phyloP scores from a whole-genome alignment of 306 rosid species.

The Amphicarpaea edgeworthii region DNA sequence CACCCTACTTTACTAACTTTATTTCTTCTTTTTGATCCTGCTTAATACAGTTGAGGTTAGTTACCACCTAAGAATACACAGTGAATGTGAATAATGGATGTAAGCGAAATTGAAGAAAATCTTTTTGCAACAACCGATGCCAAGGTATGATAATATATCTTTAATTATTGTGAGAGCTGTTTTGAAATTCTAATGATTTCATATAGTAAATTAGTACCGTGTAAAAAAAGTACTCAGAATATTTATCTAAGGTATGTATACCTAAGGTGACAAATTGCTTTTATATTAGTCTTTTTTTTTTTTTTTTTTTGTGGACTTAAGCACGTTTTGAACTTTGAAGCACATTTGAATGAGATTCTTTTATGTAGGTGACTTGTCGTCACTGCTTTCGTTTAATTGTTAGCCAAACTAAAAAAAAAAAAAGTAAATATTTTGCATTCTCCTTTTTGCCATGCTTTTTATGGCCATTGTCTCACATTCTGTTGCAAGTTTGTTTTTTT shows the following conservation, averaged over 20 bases:
- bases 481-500: background rate
- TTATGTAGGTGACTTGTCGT: background rate
- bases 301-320: background rate
- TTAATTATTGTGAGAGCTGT: background rate
- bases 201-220: background rate
- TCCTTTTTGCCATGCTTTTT: conserved; percentile 25
- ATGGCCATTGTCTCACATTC: conserved; percentile 18
- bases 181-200: conserved; percentile 9
- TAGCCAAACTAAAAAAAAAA: conserved; percentile 12
- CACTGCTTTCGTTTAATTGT: conserved; percentile 15
- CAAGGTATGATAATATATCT: conserved; percentile 60
- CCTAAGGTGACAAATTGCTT: conserved; percentile 29
- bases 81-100: conserved; percentile 65
- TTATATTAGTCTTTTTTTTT: background rate
- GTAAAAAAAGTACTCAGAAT: conserved; percentile 11
- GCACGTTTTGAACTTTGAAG: conserved; percentile 30
- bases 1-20: conserved; percentile 32
- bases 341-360: conserved; percentile 13
- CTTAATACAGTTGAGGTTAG: conserved; percentile 54
- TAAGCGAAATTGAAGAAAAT: conserved; percentile 75
- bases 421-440: background rate
- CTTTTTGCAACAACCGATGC: conserved; percentile 82
- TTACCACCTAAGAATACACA: conserved; percentile 38
- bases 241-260: conserved; percentile 1
- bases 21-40: conserved; percentile 24